phyloP scores from a whole-genome alignment of 2,329 filamentous ascomycete genomes.

The Rutstroemia sp. region DNA sequence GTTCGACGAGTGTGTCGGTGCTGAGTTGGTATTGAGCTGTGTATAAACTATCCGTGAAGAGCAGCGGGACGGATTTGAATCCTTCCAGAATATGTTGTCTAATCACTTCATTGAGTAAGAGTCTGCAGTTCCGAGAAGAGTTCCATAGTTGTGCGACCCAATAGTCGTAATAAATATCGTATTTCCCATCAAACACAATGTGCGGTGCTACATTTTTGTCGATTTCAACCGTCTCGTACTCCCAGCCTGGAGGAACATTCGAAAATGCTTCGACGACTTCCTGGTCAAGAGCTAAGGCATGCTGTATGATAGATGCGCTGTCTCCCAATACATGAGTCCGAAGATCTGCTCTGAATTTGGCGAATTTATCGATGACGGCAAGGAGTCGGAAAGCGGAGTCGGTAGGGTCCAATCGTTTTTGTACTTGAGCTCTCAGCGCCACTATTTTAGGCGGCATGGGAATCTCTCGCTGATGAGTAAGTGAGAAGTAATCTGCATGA shows the following conservation, averaged over 20 bases:
- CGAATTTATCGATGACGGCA: slow-evolving; percentile 31
- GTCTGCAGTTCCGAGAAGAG: slow-evolving; percentile 10
- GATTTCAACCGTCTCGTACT: slow-evolving; percentile 14
- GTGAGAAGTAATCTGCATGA: slow-evolving; percentile 44
- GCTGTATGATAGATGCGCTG: slow-evolving; percentile 7
- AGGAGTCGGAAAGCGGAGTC: slow-evolving; percentile 37
- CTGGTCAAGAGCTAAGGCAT: slow-evolving; percentile 10
- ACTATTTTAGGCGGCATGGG: slow-evolving; percentile 42
- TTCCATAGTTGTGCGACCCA: slow-evolving; percentile 18
- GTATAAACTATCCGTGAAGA: slow-evolving; percentile 6
- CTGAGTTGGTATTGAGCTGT: slow-evolving; percentile 10
- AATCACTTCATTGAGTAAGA: slow-evolving; percentile 17
- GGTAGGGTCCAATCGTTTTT: slow-evolving; percentile 29
- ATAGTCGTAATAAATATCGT: slow-evolving; percentile 17
- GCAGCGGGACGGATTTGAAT: slow-evolving; percentile 3
- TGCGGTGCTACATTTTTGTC: slow-evolving; percentile 4
- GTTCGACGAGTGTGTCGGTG: slow-evolving; percentile 9
- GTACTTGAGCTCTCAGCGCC: slow-evolving; percentile 37
- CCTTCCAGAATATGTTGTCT: slow-evolving; percentile 10
- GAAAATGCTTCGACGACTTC: slow-evolving; percentile 7
- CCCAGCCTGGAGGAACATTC: slow-evolving; percentile 13
- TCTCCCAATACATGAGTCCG: slow-evolving; percentile 1
- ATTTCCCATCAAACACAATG: slow-evolving; percentile 13
- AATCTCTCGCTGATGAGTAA: slow-evolving; percentile 40
- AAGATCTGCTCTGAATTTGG: slow-evolving; percentile 13